Percentiles rank a stretch among this genome's conserved stretches.
Conservation (phyloP, 768 basidiomycete species). For the Pleurotus sapidus region DNA sequence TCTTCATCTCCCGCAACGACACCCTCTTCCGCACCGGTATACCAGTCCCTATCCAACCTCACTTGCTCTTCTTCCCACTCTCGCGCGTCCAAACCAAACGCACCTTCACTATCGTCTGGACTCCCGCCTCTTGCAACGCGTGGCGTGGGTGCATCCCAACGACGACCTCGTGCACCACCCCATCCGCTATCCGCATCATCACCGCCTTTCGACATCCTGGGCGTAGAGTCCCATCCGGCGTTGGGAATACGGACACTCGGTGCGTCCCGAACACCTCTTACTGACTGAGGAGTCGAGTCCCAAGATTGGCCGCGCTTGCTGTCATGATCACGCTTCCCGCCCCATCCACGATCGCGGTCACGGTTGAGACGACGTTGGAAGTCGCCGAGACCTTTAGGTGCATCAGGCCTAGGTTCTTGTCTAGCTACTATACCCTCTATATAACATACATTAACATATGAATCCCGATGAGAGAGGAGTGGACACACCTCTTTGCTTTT, state of each 20-base stretch:
- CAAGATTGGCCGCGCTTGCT: conserved; percentile 31
- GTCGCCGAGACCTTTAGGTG: conserved; percentile 81
- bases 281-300: conserved; percentile 63
- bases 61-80: conserved; percentile 99
- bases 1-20: conserved; percentile 86
- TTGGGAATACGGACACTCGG: conserved; percentile 90
- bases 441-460: conserved; percentile 6
- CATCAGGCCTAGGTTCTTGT: conserved; percentile 53
- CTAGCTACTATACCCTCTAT: conserved; percentile 71
- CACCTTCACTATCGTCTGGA: conserved; percentile 64
- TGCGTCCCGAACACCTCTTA: conserved; percentile 44
- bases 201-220: conserved; percentile 52
- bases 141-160: conserved; percentile 87
- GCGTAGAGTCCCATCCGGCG: conserved; percentile 93
- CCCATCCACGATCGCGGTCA: conserved; percentile 54
- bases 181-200: conserved; percentile 60
- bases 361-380: conserved; percentile 93
- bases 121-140: conserved; percentile 63
- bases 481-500: conserved; percentile 61
- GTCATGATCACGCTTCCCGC: conserved; percentile 35
- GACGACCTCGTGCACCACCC: conserved; percentile 52
- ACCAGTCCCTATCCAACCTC: conserved; percentile 93
- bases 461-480: background rate
- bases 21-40: conserved; percentile 87
- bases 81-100: conserved; percentile 65